Percentiles rank a stretch among this genome's conserved stretches.
These are phyloP conservation scores for Beauveria sp. DNA, from an alignment of 2,329 filamentous ascomycete species.

Conservation along the genomic window DNA sequence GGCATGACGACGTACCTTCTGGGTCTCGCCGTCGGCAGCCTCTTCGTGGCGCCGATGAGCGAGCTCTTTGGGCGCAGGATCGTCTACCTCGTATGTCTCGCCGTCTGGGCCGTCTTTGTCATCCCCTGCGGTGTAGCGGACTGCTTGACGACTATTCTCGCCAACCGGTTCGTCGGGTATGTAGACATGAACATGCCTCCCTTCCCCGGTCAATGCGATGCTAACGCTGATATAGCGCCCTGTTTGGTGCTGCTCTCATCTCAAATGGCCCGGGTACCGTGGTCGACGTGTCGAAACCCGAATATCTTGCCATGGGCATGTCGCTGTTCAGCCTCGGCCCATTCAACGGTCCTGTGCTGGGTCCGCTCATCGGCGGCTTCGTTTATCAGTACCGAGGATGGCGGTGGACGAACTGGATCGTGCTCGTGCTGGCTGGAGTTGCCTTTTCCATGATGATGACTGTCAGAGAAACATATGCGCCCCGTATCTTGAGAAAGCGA, in stretches of 20 bases:
- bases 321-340: conserved; percentile 74
- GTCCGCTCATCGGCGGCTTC: conserved; percentile 62
- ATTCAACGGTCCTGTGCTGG: conserved; percentile 54
- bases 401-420: conserved; percentile 82
- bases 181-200: background rate
- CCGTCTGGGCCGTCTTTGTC: conserved; percentile 55
- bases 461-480: conserved; percentile 70
- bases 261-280: conserved; percentile 71
- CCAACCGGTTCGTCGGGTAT: conserved; percentile 59
- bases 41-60: conserved; percentile 61
- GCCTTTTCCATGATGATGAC: conserved; percentile 51
- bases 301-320: conserved; percentile 67
- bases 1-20: conserved; percentile 67
- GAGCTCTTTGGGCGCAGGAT: conserved; percentile 56
- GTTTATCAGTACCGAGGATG: conserved; percentile 62
- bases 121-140: conserved; percentile 60
- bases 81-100: conserved; percentile 56
- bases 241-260: conserved; percentile 68
- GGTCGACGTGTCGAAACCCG: conserved; percentile 65
- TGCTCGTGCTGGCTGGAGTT: conserved; percentile 61
- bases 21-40: conserved; percentile 58
- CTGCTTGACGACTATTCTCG: conserved; percentile 56
- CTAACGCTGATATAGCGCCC: conserved; percentile 32
- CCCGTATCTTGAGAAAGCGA: conserved; percentile 59
- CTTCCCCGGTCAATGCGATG: too few relatives aligned